A percentile compares a stretch with the other conserved stretches of the same genome.
These are phyloP conservation scores for Yamadazyma mexicana DNA, from an alignment of 1,139 yeast species.

Conservation along the genomic window DNA sequence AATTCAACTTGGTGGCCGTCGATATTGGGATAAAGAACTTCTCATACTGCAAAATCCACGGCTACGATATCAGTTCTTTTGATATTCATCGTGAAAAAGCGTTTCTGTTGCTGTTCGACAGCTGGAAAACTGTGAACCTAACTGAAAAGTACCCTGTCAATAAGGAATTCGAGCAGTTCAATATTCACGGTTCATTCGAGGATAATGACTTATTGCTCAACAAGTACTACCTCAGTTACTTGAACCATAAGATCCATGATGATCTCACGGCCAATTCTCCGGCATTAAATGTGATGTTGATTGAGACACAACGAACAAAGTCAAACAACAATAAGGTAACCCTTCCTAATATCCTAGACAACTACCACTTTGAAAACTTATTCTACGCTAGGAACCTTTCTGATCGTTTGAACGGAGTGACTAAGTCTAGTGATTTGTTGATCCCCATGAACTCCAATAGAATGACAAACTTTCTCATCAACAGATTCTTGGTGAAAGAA, in stretches of 20 bases:
- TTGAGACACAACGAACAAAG: constrained; percentile 43
- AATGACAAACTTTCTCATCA: constrained; percentile 41
- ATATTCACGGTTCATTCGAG: constrained; percentile 8
- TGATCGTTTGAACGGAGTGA: constrained; percentile 6
- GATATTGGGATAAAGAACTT: constrained; percentile 47
- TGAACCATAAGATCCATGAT: constrained; percentile 22
- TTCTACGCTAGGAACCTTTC: constrained; percentile 25
- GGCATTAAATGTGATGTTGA: constrained; percentile 24
- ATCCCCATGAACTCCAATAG: constrained; percentile 37
- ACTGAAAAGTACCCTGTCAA: constrained; percentile 12
- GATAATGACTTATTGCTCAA: constrained; percentile 20
- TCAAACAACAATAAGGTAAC: constrained; percentile 33
- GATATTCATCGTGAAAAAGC: constrained; percentile 9
- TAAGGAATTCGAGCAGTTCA: constrained; percentile 7
- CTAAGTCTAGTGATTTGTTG: constrained; percentile 12
- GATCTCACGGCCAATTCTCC: constrained; percentile 14
- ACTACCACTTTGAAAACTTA: constrained; percentile 38
- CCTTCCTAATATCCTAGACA: constrained; percentile 38
- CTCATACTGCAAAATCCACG: constrained; percentile 32
- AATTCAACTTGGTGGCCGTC: constrained; percentile 26
- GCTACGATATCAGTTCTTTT: constrained; percentile 13
- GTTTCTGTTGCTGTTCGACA: constrained; percentile 9
- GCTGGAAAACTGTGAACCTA: constrained; percentile 34
- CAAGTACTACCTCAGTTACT: constrained; percentile 26
- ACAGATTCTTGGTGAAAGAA: constrained; percentile 29